Evolutionary conservation across 768 basidiomycete species (phyloP).

Genomic region (Grammothele lineata): DNA sequence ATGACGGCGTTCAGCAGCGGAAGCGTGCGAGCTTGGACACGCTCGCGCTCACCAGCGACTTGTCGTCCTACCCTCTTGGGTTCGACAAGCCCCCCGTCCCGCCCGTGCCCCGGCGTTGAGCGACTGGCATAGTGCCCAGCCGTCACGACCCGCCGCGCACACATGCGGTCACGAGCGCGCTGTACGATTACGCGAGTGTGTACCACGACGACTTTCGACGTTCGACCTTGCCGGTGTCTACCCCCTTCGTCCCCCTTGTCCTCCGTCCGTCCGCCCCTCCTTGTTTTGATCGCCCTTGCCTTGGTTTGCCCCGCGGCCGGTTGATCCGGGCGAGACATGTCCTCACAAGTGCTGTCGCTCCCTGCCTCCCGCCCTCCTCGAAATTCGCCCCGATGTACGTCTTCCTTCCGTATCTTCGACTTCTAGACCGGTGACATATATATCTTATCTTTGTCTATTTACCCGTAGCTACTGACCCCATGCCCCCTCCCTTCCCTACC

Average conservation of each 20-base stretch:
- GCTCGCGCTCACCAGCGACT: slow-evolving; percentile 74
- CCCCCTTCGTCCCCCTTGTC: too few species aligned
- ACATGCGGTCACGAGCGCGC: slow-evolving; percentile 8
- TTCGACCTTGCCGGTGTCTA: too few species aligned
- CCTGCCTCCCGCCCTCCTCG: slow-evolving; percentile 4
- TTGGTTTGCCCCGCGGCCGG: slow-evolving; percentile 16
- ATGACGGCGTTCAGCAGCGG: slow-evolving; percentile 36
- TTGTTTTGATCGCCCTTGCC: slow-evolving; percentile 17
- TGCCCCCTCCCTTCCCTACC: neutral
- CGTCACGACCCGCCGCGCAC: too few species aligned
- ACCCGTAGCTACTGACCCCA: neutral
- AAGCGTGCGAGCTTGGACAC: slow-evolving; percentile 85
- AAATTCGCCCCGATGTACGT: slow-evolving; percentile 9
- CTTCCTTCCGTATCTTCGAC: neutral
- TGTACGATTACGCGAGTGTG: slow-evolving; percentile 17
- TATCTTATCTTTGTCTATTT: slow-evolving; percentile 15
- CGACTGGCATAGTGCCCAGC: too few species aligned
- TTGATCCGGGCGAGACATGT: slow-evolving; percentile 19
- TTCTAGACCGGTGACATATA: slow-evolving; percentile 13
- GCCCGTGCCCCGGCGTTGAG: slow-evolving; percentile 15
- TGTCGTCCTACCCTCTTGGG: slow-evolving; percentile 78
- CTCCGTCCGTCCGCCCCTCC: neutral
- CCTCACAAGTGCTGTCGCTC: slow-evolving; percentile 10
- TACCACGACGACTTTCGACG: slow-evolving; percentile 8
- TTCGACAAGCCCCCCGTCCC: slow-evolving; percentile 43